Evolutionary conservation across 345 rosid species (phyloP), one percentile per base, ranked within the genome.

Genomic region (Rhodamnia argentea): DNA sequence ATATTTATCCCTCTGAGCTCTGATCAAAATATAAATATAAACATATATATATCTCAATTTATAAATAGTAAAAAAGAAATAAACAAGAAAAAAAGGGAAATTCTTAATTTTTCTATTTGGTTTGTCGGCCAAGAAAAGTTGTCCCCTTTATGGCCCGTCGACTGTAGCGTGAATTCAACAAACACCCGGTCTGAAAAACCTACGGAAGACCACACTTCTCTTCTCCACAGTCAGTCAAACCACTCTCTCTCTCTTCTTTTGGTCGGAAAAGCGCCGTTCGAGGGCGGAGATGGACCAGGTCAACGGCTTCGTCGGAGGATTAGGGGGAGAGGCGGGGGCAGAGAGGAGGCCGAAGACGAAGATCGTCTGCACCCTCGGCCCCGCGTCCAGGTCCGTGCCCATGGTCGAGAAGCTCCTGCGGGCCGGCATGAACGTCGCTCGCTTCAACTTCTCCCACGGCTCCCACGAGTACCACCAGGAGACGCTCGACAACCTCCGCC

Each of bases 361-460:
- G 94, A 96, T 96, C 90, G 99, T 97, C 2, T 97, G 99, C 90
- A 97, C 99, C 9, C 93, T 97, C 9, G 99, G 99, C 12, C 99
- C 99, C 1, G 96, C 98, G 24, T 96, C 99, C 56, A 90, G 99
- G 89, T 95, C 99, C n/a, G 92, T 95, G 13, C 90, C 92, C 13
- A 94, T 94, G 99, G 10, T 90, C 1, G 99, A 97, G 94, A 97
- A 94, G 93, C 95, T 97, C 7, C 90, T 97, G 70, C 90, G 81
- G 84, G 99, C 98, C 4, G 99, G 99, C 85, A 97, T 97, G 99
- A 96, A 97, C 93, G 99, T 97, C 20, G 99, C 99, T 76, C 93
- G 99, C 83, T 97, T 97, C 92, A 97, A 97, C 89, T 97, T 97
- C 90, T 97, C 99, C 14, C 99, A 97, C 86, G 99, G 99, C 90